These are phyloP conservation scores for Letharia columbiana DNA, from an alignment of 495 filamentous ascomycete genomes.

Conservation along the genomic window DNA sequence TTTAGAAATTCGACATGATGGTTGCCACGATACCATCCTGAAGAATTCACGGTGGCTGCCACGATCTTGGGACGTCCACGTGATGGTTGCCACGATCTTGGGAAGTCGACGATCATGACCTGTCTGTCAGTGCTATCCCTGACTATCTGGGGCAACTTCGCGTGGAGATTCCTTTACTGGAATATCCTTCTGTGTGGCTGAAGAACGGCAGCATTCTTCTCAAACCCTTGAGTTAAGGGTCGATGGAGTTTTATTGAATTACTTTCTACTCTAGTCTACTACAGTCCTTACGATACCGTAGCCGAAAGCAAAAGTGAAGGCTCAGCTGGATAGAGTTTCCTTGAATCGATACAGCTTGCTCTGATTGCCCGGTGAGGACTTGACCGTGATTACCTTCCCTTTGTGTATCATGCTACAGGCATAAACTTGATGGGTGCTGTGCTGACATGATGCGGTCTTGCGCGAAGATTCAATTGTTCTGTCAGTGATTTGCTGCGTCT, in stretches of 20 bases:
- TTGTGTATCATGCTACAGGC: neutral
- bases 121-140: neutral
- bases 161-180: neutral
- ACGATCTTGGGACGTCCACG: neutral
- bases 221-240: neutral
- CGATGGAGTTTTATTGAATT: neutral
- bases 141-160: neutral
- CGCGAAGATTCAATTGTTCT: neutral
- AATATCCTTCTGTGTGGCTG: neutral
- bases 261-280: neutral
- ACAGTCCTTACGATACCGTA: no score
- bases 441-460: neutral
- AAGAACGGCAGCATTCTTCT: neutral
- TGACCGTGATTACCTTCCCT: neutral
- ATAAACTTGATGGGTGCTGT: neutral
- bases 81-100: neutral
- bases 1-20: no score
- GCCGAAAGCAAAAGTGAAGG: no score
- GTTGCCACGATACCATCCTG: no score
- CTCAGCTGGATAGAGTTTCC: no score
- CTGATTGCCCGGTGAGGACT: neutral
- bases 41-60: neutral
- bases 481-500: neutral
- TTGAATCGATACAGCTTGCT: neutral
- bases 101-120: neutral